Evolutionary conservation across 73 alveolate genomes (phyloP).

Genomic region (Tetrahymena malaccensis): DNA sequence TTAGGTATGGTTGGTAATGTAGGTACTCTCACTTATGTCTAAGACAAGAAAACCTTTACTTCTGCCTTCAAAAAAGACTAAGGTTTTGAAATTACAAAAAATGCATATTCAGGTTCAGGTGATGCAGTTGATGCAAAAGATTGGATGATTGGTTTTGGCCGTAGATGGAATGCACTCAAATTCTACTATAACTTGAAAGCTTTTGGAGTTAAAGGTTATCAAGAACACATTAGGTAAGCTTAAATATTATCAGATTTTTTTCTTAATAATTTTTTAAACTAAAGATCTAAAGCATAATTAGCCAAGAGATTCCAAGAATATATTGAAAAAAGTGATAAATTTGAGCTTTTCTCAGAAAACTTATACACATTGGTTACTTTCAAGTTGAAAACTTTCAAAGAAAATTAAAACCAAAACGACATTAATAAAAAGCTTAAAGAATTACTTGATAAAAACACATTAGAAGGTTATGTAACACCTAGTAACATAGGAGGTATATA

Average conservation of each 20-base stretch:
- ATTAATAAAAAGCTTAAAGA: slow-evolving; percentile 13
- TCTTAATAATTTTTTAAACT: neutral
- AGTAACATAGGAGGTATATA: slow-evolving; percentile 15
- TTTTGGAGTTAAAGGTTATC: slow-evolving; percentile 13
- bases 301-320: slow-evolving; percentile 14
- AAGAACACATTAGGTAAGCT: slow-evolving; percentile 5
- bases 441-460: slow-evolving; percentile 3
- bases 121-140: slow-evolving; percentile 36
- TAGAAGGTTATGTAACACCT: slow-evolving; percentile 10
- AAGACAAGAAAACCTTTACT: slow-evolving; percentile 13
- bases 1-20: slow-evolving; percentile 17
- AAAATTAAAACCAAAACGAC: neutral
- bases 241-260: neutral
- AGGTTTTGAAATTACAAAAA: slow-evolving; percentile 14
- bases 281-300: neutral
- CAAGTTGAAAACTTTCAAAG: neutral
- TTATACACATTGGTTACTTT: slow-evolving; percentile 22
- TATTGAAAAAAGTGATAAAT: neutral
- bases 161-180: slow-evolving; percentile 27
- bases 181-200: slow-evolving; percentile 16
- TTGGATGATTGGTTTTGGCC: slow-evolving; percentile 40
- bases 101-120: neutral
- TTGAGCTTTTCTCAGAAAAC: slow-evolving; percentile 6
- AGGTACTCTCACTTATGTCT: slow-evolving; percentile 29
- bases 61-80: slow-evolving; percentile 5